Conservation (phyloP, 345 rosid genomes). For the Gossypium thurberi region DNA sequence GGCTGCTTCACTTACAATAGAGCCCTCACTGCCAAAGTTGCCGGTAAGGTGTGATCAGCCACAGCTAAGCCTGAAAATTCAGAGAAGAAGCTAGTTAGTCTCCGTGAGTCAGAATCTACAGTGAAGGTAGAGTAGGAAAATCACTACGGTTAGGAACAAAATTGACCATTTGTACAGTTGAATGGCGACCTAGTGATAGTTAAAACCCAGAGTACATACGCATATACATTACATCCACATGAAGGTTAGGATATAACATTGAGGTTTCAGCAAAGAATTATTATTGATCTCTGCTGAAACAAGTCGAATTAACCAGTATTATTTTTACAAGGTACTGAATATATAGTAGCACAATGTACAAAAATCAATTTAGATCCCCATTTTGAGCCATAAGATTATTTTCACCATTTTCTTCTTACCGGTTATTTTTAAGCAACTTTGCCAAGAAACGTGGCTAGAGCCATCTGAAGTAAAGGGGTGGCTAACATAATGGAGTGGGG, state of each 20-base stretch:
- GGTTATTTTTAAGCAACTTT: not conserved
- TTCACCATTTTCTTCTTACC: not conserved
- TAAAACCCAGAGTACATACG: not conserved
- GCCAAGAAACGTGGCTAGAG: not conserved
- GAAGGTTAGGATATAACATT: not conserved
- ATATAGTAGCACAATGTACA: not conserved
- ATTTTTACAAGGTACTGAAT: not conserved
- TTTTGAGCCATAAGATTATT: not conserved
- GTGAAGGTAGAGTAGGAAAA: not conserved
- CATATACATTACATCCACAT: not conserved
- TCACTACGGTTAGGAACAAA: not conserved
- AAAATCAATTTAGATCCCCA: not conserved
- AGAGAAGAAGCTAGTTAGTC: constrained; percentile 16
- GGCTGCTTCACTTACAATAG: constrained; percentile 65
- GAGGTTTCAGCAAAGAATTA: not conserved
- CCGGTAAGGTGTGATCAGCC: constrained; percentile 48
- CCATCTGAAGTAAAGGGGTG: not conserved
- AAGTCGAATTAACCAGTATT: not conserved
- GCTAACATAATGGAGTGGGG: not conserved
- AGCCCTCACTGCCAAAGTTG: constrained; percentile 41
- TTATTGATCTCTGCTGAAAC: not conserved
- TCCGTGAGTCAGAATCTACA: not conserved
- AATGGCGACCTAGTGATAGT: not conserved
- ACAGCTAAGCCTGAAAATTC: constrained; percentile 46
- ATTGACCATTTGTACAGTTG: not conserved